Evolutionary conservation across 495 filamentous ascomycete species (phyloP), one percentile per base, ranked within the genome.

Genomic region (Stereocaulon alpinum): DNA sequence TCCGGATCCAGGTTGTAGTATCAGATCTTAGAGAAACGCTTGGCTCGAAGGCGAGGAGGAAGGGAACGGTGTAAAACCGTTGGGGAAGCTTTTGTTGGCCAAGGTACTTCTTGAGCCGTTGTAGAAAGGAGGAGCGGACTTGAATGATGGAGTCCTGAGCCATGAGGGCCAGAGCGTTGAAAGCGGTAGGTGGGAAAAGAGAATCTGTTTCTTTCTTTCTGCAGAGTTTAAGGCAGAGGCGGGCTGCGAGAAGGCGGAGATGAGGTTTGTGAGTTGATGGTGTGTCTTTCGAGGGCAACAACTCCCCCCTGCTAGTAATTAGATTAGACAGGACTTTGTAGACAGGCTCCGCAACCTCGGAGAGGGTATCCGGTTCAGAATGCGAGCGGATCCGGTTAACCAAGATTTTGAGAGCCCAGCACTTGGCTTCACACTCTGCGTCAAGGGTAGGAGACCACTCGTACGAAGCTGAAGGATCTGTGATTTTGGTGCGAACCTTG

Each of bases 21-120:
- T 84, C 84, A 42, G 82, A 80, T 66, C 83, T 85, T 70, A 94
- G 78, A 15, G 77, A 74, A 2, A 68, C 61, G 41, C 78, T 77
- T 4, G 93, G 93, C 72, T 99, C 93, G 64, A 90, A 96, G 2
- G 93, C 92, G 59, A 90, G 83, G 34, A 97, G 73, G 73, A 94
- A 97, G 6, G 92, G 77, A 45, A 95, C 82, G 7, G 86, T 86
- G 68, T 94, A 94, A 79, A 89, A 99, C 7, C 94, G 81, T 57
- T 76, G 76, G 2, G 84, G 77, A 9, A 99, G 79, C 61, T 82
- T 83, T 40, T 75, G 73, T 22, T 82, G 77, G 4, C 81, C 83
- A 3, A 91, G 80, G 65, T 91, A 88, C 72, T 95, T 96, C 68
- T 93, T 91, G 30, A 99, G 75, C 59, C 89, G 86, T 63, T 81